A percentile compares a stretch with the other conserved stretches of the same genome.
phyloP scores from a whole-genome alignment of 148 eudicot genomes.

The Pouteria glomerata region DNA sequence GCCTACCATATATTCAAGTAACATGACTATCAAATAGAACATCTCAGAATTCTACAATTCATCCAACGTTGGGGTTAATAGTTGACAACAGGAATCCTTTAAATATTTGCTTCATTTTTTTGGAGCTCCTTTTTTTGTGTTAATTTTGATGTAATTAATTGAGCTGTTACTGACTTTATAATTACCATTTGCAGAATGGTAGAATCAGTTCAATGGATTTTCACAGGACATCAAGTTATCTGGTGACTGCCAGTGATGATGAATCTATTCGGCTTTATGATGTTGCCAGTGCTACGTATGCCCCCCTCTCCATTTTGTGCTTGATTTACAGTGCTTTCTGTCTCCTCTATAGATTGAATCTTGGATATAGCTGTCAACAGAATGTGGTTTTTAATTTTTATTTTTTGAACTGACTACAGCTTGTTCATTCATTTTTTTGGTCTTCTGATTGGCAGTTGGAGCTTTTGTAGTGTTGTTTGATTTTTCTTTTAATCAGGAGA shows the following conservation, averaged over 20 bases:
- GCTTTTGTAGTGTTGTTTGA: no score
- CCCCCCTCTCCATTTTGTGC: slow-evolving; percentile 17
- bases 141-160: slow-evolving; percentile 1
- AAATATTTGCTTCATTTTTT: neutral
- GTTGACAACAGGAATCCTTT: neutral
- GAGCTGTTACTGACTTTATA: neutral
- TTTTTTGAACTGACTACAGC: neutral
- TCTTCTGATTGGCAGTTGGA: neutral
- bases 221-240: slow-evolving; percentile 71
- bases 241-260: slow-evolving; percentile 98
- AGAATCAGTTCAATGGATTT: slow-evolving; percentile 99
- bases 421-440: neutral
- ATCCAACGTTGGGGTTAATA: neutral
- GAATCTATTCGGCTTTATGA: slow-evolving; percentile 96
- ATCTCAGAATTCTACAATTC: no score
- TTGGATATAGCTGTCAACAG: neutral
- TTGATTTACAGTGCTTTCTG: slow-evolving; percentile 3
- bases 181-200: slow-evolving; percentile 58
- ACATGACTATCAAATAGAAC: no score
- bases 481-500: no score
- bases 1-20: neutral
- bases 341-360: neutral
- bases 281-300: slow-evolving; percentile 86
- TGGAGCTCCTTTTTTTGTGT: neutral
- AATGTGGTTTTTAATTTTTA: neutral